A percentile compares a stretch with the other conserved stretches of the same genome.
Conservation (phyloP, 2,329 filamentous ascomycete genomes). For the Claviceps fusiformis region DNA sequence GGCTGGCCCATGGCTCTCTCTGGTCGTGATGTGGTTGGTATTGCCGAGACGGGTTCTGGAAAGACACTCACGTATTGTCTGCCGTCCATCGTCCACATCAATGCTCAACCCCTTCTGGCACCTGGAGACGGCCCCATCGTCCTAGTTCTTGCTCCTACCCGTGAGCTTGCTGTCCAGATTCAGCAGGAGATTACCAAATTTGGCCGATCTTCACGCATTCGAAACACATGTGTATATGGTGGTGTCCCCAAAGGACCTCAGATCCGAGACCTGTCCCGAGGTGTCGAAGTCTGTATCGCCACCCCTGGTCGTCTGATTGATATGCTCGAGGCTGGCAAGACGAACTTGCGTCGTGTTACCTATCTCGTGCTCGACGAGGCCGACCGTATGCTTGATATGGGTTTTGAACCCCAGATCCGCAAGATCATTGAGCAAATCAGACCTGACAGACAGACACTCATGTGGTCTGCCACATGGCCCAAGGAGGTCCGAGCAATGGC, state of each 20-base stretch:
- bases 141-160: conserved; percentile 86
- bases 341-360: conserved; percentile 92
- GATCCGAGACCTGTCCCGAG: conserved; percentile 85
- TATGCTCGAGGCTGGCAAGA: conserved; percentile 96
- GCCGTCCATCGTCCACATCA: conserved; percentile 97
- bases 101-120: conserved; percentile 90
- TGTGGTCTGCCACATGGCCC: conserved; percentile 99
- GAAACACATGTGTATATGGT: conserved; percentile 97
- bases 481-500: conserved; percentile 94
- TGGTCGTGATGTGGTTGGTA: conserved; percentile 95
- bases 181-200: conserved; percentile 98
- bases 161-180: conserved; percentile 96
- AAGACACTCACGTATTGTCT: conserved; percentile 98
- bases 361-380: conserved; percentile 98
- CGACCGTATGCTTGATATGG: conserved; percentile 99
- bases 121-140: conserved; percentile 95
- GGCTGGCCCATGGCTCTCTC: conserved; percentile 99
- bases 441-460: conserved; percentile 95
- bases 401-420: conserved; percentile 98
- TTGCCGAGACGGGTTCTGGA: conserved; percentile 97
- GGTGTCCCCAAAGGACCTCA: conserved; percentile 97
- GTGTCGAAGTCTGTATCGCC: conserved; percentile 97
- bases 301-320: conserved; percentile 96
- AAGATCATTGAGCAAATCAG: conserved; percentile 98
- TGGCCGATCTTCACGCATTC: conserved; percentile 91